A percentile compares a stretch with the other conserved stretches of the same genome.
Evolutionary conservation across 495 filamentous ascomycete species (phyloP).

Genomic region (Cercophora scortea): DNA sequence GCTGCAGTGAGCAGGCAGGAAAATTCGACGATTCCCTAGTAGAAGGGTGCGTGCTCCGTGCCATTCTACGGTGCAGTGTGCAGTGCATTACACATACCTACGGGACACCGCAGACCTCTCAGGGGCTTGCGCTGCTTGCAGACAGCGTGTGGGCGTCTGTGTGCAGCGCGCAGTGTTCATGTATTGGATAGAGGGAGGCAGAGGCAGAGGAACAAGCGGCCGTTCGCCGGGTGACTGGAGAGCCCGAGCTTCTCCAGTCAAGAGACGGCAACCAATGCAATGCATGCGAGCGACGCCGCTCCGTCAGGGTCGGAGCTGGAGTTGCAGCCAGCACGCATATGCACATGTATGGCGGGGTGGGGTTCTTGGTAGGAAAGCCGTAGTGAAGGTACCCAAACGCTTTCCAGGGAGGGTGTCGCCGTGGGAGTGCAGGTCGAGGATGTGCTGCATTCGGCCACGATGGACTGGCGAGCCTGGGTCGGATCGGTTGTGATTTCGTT

Average conservation of each 20-base stretch:
- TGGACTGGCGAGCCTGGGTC: too few relatives aligned
- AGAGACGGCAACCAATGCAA: slow-evolving; percentile 33
- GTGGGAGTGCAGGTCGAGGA: background rate
- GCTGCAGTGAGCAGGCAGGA: too few relatives aligned
- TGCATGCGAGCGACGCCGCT: slow-evolving; percentile 25
- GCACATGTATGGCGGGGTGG: slow-evolving; percentile 19
- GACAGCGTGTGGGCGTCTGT: background rate
- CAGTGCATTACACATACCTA: too few relatives aligned
- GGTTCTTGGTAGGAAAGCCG: background rate
- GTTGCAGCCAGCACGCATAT: slow-evolving; percentile 20
- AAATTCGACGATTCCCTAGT: background rate
- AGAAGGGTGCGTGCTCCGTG: too few relatives aligned
- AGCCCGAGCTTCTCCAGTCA: slow-evolving; percentile 22
- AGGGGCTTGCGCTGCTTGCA: too few relatives aligned
- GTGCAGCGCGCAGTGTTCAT: background rate
- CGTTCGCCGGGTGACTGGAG: too few relatives aligned
- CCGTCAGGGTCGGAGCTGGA: slow-evolving; percentile 28
- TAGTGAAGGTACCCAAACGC: too few relatives aligned
- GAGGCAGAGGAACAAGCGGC: background rate
- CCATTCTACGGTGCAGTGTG: too few relatives aligned
- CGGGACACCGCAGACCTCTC: too few relatives aligned
- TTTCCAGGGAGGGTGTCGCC: background rate
- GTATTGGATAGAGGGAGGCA: background rate
- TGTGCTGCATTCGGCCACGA: background rate
- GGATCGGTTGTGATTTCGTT: too few relatives aligned